Percentiles rank a stretch among this genome's conserved stretches.
phyloP scores from a whole-genome alignment of 2,329 filamentous ascomycete species.

The Diplodia mutila region DNA sequence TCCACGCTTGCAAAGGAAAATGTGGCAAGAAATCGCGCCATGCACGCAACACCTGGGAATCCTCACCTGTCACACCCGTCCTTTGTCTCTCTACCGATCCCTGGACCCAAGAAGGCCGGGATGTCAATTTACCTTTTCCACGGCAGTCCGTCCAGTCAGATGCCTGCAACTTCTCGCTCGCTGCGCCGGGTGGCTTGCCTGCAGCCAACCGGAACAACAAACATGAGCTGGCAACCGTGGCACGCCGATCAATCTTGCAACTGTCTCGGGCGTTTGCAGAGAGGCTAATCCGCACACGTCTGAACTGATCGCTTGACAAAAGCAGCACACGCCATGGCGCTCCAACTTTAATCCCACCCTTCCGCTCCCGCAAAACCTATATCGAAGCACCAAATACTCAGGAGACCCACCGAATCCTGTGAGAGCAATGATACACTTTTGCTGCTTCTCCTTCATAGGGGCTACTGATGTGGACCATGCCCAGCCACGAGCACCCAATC shows the following conservation, averaged over 20 bases:
- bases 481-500: neutral
- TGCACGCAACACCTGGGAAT: neutral
- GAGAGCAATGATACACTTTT: neutral
- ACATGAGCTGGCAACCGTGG: neutral
- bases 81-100: neutral
- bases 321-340: neutral
- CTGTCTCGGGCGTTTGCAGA: constrained; percentile 9
- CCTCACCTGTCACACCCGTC: too few species aligned
- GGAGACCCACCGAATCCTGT: too few species aligned
- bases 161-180: neutral
- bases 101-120: too few species aligned
- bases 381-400: neutral
- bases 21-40: neutral
- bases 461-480: neutral
- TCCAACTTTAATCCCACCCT: neutral
- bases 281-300: neutral
- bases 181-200: neutral
- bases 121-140: neutral
- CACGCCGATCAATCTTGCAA: neutral
- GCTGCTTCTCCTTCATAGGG: neutral
- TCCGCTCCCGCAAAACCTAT: neutral
- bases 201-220: neutral
- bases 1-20: neutral
- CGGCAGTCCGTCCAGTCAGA: neutral
- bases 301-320: too few species aligned